Conservation (phyloP, 805 yeast genomes). For the Monosporozyma yasuniensis region DNA sequence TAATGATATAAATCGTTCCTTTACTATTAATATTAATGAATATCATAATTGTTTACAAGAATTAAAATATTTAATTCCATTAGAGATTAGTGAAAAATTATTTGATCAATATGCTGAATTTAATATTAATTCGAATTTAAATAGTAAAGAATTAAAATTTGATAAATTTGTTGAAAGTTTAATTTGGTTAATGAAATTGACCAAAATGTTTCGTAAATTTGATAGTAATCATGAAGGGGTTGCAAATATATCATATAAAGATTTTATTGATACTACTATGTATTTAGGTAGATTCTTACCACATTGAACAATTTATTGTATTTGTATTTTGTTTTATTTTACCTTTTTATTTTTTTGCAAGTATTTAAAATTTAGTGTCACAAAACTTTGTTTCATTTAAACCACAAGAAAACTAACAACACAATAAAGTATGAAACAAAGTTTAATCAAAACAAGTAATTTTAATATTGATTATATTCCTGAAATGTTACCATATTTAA, state of each 20-base stretch:
- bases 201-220: slow-evolving; percentile 69
- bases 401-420: not conserved
- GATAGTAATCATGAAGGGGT: slow-evolving; percentile 69
- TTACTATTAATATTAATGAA: slow-evolving; percentile 25
- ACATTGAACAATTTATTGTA: slow-evolving; percentile 10
- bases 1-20: slow-evolving; percentile 29
- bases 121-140: slow-evolving; percentile 18
- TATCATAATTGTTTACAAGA: slow-evolving; percentile 29
- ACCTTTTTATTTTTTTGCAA: not conserved
- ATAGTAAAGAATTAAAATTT: slow-evolving; percentile 46
- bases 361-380: not conserved
- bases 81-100: slow-evolving; percentile 28
- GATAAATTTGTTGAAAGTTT: slow-evolving; percentile 76
- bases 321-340: not conserved
- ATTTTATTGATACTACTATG: slow-evolving; percentile 48
- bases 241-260: slow-evolving; percentile 57
- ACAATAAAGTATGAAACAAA: not conserved
- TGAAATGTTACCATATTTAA: not conserved
- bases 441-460: not conserved
- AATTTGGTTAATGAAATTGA: slow-evolving; percentile 65
- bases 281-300: slow-evolving; percentile 31
- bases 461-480: not conserved
- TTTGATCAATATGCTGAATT: slow-evolving; percentile 31
- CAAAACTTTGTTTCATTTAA: not conserved
- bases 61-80: slow-evolving; percentile 28